A percentile compares a stretch with the other conserved stretches of the same genome.
Conservation (phyloP, 2,329 filamentous ascomycete genomes). For the Colletotrichum tanaceti region DNA sequence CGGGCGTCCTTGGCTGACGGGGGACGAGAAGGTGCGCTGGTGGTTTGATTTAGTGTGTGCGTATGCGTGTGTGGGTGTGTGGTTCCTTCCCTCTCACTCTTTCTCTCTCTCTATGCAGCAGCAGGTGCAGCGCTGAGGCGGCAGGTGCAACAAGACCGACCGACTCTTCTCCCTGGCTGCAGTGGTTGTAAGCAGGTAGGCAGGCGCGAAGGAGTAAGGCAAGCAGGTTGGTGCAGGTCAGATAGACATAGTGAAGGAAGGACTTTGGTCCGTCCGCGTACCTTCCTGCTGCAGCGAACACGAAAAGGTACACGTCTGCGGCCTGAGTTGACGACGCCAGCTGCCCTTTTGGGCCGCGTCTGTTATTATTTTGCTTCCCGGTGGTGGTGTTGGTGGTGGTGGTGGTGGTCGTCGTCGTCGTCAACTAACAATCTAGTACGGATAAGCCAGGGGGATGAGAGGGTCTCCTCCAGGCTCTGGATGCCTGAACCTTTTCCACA, state of each 20-base stretch:
- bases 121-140: not conserved
- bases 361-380: not conserved
- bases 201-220: too few species aligned
- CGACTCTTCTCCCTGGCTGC: too few species aligned
- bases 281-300: constrained; percentile 3
- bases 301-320: constrained; percentile 22
- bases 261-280: not conserved
- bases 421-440: too few species aligned
- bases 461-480: not conserved
- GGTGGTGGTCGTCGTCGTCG: not conserved
- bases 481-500: too few species aligned
- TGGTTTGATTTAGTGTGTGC: not conserved
- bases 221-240: too few species aligned
- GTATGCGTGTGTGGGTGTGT: not conserved
- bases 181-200: too few species aligned
- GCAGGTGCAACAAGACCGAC: not conserved
- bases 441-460: not conserved
- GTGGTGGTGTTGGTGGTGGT: too few species aligned
- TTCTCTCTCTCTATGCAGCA: not conserved
- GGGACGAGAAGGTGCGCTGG: constrained; percentile 9
- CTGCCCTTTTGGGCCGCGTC: constrained; percentile 31
- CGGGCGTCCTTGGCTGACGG: constrained; percentile 20
- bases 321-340: constrained; percentile 40
- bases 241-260: too few species aligned
- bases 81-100: constrained; percentile 8